Evolutionary conservation across 345 rosid genomes (phyloP).

Genomic region (Noccaea caerulescens): DNA sequence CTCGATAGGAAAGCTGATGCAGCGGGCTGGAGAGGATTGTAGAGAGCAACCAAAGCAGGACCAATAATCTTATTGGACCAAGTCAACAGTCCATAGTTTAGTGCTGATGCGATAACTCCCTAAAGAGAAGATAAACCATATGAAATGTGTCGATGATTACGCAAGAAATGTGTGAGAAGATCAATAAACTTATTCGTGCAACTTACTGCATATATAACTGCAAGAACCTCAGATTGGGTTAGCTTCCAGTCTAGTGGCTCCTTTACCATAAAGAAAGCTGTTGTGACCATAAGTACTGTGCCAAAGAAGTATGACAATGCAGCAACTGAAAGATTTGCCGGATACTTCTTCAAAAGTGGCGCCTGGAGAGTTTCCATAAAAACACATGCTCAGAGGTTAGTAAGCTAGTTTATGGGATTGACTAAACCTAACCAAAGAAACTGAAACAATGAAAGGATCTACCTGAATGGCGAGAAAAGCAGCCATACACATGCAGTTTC

Average conservation of each 20-base stretch:
- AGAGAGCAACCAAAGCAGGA: conserved; percentile 94
- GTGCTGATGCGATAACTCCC: conserved; percentile 90
- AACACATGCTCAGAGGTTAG: conserved; percentile 26
- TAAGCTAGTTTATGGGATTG: neutral
- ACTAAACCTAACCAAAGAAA: conserved; percentile 23
- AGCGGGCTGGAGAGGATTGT: conserved; percentile 95
- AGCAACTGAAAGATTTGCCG: conserved; percentile 81
- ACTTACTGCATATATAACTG: conserved; percentile 91
- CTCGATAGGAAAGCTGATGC: conserved; percentile 84
- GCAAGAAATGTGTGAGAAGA: conserved; percentile 18
- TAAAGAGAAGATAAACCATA: conserved; percentile 39
- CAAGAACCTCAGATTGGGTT: conserved; percentile 76
- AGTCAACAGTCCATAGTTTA: conserved; percentile 87
- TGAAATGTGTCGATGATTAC: neutral
- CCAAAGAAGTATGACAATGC: conserved; percentile 88
- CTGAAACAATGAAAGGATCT: conserved; percentile 8
- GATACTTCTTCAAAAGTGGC: conserved; percentile 76
- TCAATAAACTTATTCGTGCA: neutral
- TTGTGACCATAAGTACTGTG: conserved; percentile 66
- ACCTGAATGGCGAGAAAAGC: conserved; percentile 95
- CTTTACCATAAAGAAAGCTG: conserved; percentile 64
- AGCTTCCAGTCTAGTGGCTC: conserved; percentile 83
- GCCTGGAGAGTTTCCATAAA: conserved; percentile 59
- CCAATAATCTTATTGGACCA: conserved; percentile 98
- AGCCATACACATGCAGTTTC: conserved; percentile 99